These are phyloP conservation scores for Chamaenerion angustifolium DNA, from an alignment of 345 rosid species.

Conservation along the genomic window DNA sequence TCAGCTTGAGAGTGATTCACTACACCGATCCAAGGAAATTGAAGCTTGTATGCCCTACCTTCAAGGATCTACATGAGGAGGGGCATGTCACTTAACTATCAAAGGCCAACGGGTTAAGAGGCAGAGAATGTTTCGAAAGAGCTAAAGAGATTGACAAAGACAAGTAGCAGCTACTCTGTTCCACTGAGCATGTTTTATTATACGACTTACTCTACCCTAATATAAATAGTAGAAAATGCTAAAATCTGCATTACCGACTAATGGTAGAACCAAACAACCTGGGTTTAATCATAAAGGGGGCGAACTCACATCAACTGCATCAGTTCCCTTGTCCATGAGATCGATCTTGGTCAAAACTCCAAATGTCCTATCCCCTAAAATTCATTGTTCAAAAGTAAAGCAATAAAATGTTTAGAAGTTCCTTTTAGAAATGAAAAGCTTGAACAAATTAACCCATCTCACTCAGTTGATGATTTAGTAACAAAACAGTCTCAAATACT, in stretches of 20 bases:
- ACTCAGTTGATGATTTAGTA: not conserved
- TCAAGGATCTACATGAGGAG: slow-evolving; percentile 50
- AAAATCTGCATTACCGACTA: no score
- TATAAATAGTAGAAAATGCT: no score
- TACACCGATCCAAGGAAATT: slow-evolving; percentile 91
- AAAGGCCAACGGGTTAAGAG: no score
- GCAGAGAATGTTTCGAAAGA: no score
- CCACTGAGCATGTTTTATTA: no score
- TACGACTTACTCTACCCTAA: no score
- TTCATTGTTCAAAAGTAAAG: slow-evolving; percentile 13
- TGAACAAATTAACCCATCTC: not conserved
- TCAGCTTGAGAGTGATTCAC: slow-evolving; percentile 99
- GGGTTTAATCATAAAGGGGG: not conserved
- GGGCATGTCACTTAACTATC: not conserved
- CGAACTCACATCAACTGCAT: slow-evolving; percentile 84
- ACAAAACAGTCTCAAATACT: no score
- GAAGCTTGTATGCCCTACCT: slow-evolving; percentile 77
- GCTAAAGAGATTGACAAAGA: not conserved
- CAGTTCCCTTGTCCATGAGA: slow-evolving; percentile 88
- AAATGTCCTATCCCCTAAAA: slow-evolving; percentile 78
- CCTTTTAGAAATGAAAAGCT: not conserved
- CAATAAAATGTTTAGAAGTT: not conserved
- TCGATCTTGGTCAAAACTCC: slow-evolving; percentile 86
- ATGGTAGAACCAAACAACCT: not conserved
- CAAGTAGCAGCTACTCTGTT: not conserved